Base-by-base conservation (phyloP, 192 early-diverging fungal species). In the Gamsiella multidivaricata region DNA sequence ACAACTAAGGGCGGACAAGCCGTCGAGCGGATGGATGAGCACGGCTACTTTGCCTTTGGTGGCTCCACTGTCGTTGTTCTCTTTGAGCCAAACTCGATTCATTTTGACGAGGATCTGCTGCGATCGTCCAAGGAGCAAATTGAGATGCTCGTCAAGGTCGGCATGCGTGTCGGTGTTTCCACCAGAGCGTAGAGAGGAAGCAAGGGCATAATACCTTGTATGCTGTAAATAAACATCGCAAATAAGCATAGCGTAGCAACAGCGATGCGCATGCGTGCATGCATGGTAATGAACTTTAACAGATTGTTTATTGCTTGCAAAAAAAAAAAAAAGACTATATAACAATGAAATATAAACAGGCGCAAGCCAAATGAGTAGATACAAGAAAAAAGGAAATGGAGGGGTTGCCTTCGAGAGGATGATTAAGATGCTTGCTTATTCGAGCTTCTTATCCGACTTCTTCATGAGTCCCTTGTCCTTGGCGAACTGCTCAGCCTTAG, bases 1-100 rank as follows among this genome's bases (percentile, higher is more conserved):
- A 94, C 92, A 1, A 83, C 80, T 11, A 32, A 85, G 33, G 64
- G 20, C 15, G 64, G 54, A n/a, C 55, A 73, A 31, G 23, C 68
- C 3, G 82, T 90, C 4, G 75, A 84, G 58, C 66, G 94, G 42
- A 84, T 76, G 72, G 94, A 95, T 65, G 94, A 95, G 70, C 84
- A 90, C 46, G 94, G 94, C 34, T 93, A 91, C 64, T 95, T 94
- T 70, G 86, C 88, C 0, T 95, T 94, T 87, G 93, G 82, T 20
- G 94, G 94, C 2, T 90, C 88, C n/a, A 95, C 93, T 0, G 68
- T 92, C 17, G 80, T 95, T 0, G 41, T 92, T 22, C 54, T 94
- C 22, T 95, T 89, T 60, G 83, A 93, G 65, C 84, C 85, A 26
- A 84, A 80, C 25, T 66, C 57, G 5, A 83, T 94, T 25, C 51